Base-by-base conservation (phyloP, 306 rosid species). In the Bauhinia variegata region DNA sequence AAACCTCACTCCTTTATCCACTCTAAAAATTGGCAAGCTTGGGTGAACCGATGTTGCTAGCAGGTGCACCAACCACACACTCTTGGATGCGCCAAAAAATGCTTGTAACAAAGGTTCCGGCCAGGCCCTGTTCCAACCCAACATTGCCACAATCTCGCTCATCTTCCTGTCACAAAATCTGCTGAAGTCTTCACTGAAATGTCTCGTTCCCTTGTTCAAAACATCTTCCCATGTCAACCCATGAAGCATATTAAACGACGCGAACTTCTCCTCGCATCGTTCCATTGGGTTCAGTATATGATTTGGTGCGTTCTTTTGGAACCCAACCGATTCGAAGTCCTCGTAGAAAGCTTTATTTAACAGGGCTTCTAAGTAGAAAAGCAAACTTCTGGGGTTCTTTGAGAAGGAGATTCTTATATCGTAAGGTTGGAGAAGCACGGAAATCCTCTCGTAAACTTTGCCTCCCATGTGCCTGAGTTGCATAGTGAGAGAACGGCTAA, bases 91-190 rank as follows among this genome's bases (percentile, higher is more conserved):
- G 7, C 79, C 85, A 18, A 95, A 95, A 63, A 95, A 95, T 0
- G 97, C 96, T 65, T 95, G 97, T 78, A 95, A 71, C 6, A 95
- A 34, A 14, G 95, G 84, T 72, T 95, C 99, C 0, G 99, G 91
- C 99, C 99, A 95, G 1, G 97, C 96, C 28, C 97, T 79, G 68
- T 90, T 95, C 99, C 99, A 95, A 5, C 96, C 92, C 63, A 95
- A 70, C 92, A 88, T 83, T 0, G 87, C 87, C 2, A 95, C 96
- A 23, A 95, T 90, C 48, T 90, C 97, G 47, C 99, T 95, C 99
- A 95, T 95, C 67, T 95, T 95, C 70, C 95, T 68, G 16, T 95
- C 99, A 37, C 99, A 95, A 47, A 95, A 95, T 41, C 88, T 64
- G 70, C 99, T 95, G 54, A 90, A 95, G 1, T 95, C 99, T 47